Conservation (phyloP, 1,284 basidiomycete genomes). For the Anthracocystis setariae region DNA sequence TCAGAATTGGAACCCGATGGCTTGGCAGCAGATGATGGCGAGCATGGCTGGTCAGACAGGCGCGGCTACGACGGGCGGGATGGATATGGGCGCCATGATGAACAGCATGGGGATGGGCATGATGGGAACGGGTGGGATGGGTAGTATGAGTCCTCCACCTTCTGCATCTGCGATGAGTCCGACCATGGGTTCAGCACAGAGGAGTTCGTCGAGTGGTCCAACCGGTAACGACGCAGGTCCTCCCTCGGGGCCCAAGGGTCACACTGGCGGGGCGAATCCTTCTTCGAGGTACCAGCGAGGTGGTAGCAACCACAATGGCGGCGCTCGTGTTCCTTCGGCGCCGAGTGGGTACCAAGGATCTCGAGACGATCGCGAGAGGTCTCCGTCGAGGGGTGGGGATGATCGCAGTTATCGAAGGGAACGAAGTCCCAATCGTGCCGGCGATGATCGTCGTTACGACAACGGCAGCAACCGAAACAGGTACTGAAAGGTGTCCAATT, state of each 20-base stretch:
- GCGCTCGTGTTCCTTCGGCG: neutral
- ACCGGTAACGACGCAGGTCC: conserved; percentile 5
- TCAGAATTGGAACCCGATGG: conserved; percentile 64
- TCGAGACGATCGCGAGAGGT: conserved; percentile 22
- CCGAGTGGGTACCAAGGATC: conserved; percentile 6
- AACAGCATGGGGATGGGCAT: conserved; percentile 69
- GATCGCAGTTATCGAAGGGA: conserved; percentile 17
- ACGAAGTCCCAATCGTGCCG: conserved; percentile 28
- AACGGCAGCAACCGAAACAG: conserved; percentile 33
- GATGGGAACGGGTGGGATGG: conserved; percentile 64
- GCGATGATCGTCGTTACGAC: conserved; percentile 19
- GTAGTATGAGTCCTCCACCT: conserved; percentile 39
- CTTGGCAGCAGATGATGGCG: conserved; percentile 65
- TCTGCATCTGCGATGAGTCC: conserved; percentile 44
- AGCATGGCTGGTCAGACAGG: conserved; percentile 34
- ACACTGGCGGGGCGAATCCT: neutral
- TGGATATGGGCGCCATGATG: conserved; percentile 71
- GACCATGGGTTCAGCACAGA: conserved; percentile 35
- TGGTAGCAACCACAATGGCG: conserved; percentile 11
- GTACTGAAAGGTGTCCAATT: too few species aligned
- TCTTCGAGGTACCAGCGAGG: conserved; percentile 18
- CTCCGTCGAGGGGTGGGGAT: conserved; percentile 10
- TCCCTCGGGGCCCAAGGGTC: neutral
- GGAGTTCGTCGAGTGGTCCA: conserved; percentile 6
- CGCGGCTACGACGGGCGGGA: conserved; percentile 57